phyloP scores from a whole-genome alignment of 2,329 filamentous ascomycete species.

The Claviceps purpurea region DNA sequence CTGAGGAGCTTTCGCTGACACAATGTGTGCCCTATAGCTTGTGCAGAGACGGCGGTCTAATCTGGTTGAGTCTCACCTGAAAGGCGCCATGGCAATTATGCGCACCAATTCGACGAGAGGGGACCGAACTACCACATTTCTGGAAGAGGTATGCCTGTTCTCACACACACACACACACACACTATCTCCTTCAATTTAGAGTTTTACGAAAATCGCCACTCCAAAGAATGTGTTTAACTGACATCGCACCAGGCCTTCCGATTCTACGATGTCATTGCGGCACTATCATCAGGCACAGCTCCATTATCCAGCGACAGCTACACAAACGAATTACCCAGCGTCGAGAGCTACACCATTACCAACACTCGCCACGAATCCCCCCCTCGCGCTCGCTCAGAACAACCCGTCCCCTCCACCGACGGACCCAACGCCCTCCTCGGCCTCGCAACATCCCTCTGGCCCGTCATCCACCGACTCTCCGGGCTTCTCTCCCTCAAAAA shows the following conservation, averaged over 20 bases:
- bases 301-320: slow-evolving; percentile 36
- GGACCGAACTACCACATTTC: slow-evolving; percentile 40
- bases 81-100: slow-evolving; percentile 50
- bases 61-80: slow-evolving; percentile 47
- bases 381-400: slow-evolving; percentile 24
- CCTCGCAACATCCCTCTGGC: slow-evolving; percentile 49
- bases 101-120: slow-evolving; percentile 29
- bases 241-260: slow-evolving; percentile 38
- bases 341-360: slow-evolving; percentile 13
- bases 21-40: slow-evolving; percentile 25
- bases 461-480: slow-evolving; percentile 47
- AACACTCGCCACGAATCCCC: slow-evolving; percentile 33
- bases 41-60: slow-evolving; percentile 46
- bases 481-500: slow-evolving; percentile 39
- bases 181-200: too few relatives aligned
- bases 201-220: too few relatives aligned
- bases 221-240: not conserved
- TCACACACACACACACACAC: too few relatives aligned
- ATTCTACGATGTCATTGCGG: slow-evolving; percentile 53
- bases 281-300: slow-evolving; percentile 45
- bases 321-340: too few relatives aligned
- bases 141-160: slow-evolving; percentile 37
- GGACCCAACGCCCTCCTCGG: slow-evolving; percentile 47
- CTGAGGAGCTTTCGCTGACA: not conserved
- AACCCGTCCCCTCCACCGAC: slow-evolving; percentile 31